Percentiles rank a stretch among this genome's conserved stretches.
These are phyloP conservation scores for Melampsora abietis-canadensis DNA, from an alignment of 1,284 basidiomycete genomes.

Conservation along the genomic window DNA sequence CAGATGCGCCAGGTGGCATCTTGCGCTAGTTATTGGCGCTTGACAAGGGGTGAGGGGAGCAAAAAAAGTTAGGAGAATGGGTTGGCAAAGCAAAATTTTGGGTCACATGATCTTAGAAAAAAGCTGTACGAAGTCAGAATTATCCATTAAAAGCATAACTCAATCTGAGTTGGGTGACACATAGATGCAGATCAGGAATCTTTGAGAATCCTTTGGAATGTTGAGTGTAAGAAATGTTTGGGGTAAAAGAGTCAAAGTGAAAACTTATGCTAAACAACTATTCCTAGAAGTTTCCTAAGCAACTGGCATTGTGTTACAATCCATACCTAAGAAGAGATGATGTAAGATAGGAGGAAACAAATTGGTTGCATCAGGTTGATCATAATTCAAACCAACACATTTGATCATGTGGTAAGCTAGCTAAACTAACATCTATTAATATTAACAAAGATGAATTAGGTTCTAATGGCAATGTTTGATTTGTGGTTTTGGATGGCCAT, in stretches of 20 bases:
- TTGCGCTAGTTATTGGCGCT: too few relatives aligned
- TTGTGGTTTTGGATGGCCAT: constrained; percentile 28
- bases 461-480: constrained; percentile 13
- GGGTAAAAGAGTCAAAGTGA: too few relatives aligned
- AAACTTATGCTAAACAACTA: constrained; percentile 40
- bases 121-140: too few relatives aligned
- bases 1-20: too few relatives aligned
- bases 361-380: constrained; percentile 20
- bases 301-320: constrained; percentile 37
- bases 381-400: constrained; percentile 24
- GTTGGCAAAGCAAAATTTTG: too few relatives aligned
- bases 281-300: constrained; percentile 40
- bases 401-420: constrained; percentile 23
- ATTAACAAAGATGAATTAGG: constrained; percentile 17
- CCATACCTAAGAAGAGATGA: constrained; percentile 44
- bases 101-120: too few relatives aligned
- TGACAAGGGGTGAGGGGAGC: too few relatives aligned
- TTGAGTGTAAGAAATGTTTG: neutral
- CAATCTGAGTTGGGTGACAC: neutral
- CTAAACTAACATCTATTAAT: constrained; percentile 26
- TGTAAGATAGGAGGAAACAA: constrained; percentile 45
- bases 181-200: constrained; percentile 13
- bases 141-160: neutral
- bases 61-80: too few relatives aligned
- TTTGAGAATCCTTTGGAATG: neutral